Percentiles rank a stretch among this genome's conserved stretches.
Conservation (phyloP, 805 yeast genomes). For the Candida xyloterini region DNA sequence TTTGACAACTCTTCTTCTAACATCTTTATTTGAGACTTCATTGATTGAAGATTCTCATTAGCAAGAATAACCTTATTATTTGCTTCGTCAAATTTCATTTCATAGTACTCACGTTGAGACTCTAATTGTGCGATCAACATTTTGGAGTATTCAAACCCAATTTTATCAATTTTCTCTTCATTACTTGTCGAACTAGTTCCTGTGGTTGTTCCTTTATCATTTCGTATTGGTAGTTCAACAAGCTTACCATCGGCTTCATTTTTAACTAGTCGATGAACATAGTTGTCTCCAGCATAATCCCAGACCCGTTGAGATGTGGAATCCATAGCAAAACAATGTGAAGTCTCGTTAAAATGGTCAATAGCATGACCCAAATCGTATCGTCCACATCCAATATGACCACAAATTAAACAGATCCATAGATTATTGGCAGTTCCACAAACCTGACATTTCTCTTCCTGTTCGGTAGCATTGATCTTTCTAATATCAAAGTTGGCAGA, state of each 20-base stretch:
- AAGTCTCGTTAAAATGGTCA: conserved; percentile 70
- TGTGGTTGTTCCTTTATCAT: conserved; percentile 15
- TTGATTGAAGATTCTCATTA: conserved; percentile 26
- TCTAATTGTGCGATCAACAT: conserved; percentile 76
- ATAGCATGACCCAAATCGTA: conserved; percentile 85
- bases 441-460: conserved; percentile 44
- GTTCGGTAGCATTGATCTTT: conserved; percentile 24
- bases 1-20: conserved; percentile 10
- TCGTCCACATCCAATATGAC: conserved; percentile 89
- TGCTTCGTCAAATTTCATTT: conserved; percentile 42
- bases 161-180: conserved; percentile 49
- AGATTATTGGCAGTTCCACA: conserved; percentile 63
- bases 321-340: conserved; percentile 92
- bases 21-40: conserved; percentile 25
- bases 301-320: conserved; percentile 80
- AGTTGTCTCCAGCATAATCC: conserved; percentile 91
- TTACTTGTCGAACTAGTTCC: conserved; percentile 12
- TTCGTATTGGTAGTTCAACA: conserved; percentile 62
- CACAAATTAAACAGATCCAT: conserved; percentile 90
- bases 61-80: conserved; percentile 18
- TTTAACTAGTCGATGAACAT: conserved; percentile 81
- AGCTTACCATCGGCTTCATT: conserved; percentile 87
- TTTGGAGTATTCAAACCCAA: conserved; percentile 76
- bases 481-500: conserved; percentile 41
- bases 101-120: conserved; percentile 82